Evolutionary conservation across 306 rosid species (phyloP), one percentile per base, ranked within the genome.

Genomic region (Cicer bijugum): DNA sequence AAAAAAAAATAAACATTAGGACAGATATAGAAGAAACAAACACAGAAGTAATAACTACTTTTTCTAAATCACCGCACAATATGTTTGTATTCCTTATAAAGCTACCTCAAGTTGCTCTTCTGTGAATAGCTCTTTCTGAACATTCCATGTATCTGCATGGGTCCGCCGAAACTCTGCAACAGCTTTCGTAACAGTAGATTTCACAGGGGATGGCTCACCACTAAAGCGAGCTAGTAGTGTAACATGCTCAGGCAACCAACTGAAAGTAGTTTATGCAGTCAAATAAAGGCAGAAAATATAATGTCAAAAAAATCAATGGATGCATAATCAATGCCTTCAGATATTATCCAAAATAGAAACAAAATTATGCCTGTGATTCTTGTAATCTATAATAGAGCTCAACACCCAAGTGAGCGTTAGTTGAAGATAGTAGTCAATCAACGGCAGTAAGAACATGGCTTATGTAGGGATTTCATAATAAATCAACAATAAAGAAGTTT

Each of bases 111-210:
- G 91, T 87, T 94, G 99, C 82, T 94, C 97, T 84, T 89, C 97
- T 11, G 88, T 91, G 70, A 94, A 94, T 33, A 75, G 85, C 68
- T 94, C 94, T 80, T 94, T 94, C 84, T 94, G 97, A 76, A 90
- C 88, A 78, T 91, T 94, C 99, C 99, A 94, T 6, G 91, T 94
- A 82, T 94, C 99, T 46, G 99, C 99, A 84, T 94, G 99, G 16
- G 99, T 94, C 46, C 99, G 89, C 77, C 99, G 87, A 80, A 94
- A 94, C 83, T 94, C 99, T 1, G 99, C 97, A 81, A 94, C 91
- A 15, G 99, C 99, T 88, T 94, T 94, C 43, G 99, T 94, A 76
- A 94, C 99, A 0, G 97, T 89, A 56, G 94, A 86, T 85, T 90
- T 94, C 81, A 94, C 91, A 10, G 99, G 97, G 11, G 97, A 81